Percentiles rank a stretch among this genome's conserved stretches.
phyloP scores from a whole-genome alignment of 371 early-diverging fungal genomes.

The Smittium mucronatum region DNA sequence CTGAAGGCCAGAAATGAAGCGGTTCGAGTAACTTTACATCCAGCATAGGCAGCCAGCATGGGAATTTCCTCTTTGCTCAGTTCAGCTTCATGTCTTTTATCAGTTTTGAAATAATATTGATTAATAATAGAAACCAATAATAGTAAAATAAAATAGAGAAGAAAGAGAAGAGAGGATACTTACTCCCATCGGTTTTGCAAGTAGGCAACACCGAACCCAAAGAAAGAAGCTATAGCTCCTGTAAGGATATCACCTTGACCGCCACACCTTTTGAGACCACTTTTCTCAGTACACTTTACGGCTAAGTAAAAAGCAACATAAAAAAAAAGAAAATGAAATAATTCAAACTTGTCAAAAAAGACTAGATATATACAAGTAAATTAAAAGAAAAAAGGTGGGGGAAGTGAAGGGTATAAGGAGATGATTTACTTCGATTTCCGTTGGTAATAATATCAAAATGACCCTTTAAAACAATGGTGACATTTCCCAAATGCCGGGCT shows the following conservation, averaged over 20 bases:
- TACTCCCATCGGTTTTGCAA: constrained; percentile 47
- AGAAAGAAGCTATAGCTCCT: constrained; percentile 73
- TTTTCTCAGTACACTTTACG: constrained; percentile 38
- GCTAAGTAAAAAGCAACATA: constrained; percentile 32
- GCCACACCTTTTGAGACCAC: constrained; percentile 84
- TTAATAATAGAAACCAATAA: no score
- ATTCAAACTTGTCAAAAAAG: neutral
- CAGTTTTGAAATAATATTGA: constrained; percentile 6
- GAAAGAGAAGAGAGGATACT: no score
- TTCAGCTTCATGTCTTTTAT: constrained; percentile 28
- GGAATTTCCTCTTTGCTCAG: constrained; percentile 37
- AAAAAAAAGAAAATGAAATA: constrained; percentile 11
- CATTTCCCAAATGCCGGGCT: constrained; percentile 45
- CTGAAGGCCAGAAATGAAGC: constrained; percentile 53
- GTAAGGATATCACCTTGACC: constrained; percentile 97
- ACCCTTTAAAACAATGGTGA: constrained; percentile 82
- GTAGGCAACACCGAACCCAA: constrained; percentile 71
- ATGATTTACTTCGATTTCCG: constrained; percentile 48
- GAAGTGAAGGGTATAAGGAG: no score
- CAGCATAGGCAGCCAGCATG: constrained; percentile 58
- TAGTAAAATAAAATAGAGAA: no score
- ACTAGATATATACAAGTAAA: constrained; percentile 4
- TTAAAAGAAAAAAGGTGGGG: no score
- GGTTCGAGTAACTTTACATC: constrained; percentile 48
- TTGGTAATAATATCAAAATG: constrained; percentile 61